Conservation (phyloP, 2,329 filamentous ascomycete genomes). For the Colletotrichum eremochloae region DNA sequence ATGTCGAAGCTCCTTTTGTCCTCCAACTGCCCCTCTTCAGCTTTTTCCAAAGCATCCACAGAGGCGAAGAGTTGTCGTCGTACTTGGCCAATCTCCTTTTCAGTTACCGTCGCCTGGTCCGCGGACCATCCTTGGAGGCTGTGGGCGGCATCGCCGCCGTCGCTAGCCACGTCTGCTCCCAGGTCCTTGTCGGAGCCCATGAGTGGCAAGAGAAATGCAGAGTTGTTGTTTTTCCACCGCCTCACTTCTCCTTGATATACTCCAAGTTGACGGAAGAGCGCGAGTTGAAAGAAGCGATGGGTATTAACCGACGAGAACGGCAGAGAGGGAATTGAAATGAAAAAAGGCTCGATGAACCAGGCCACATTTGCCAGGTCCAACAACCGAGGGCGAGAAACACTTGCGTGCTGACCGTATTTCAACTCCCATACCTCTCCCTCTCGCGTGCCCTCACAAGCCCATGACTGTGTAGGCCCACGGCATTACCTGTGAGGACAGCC, state of each 20-base stretch:
- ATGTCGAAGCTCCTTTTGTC: conserved; percentile 38
- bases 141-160: conserved; percentile 12
- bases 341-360: neutral
- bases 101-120: conserved; percentile 24
- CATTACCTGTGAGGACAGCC: neutral
- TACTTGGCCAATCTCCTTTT: conserved; percentile 20
- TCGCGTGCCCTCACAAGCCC: neutral
- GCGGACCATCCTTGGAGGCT: conserved; percentile 30
- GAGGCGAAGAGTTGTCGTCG: neutral
- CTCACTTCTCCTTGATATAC: neutral
- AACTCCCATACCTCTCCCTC: neutral
- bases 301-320: neutral
- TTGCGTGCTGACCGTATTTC: conserved; percentile 1
- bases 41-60: conserved; percentile 19
- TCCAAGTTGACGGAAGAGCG: neutral
- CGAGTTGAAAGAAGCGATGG: neutral
- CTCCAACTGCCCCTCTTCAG: conserved; percentile 17
- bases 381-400: conserved; percentile 8
- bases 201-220: neutral
- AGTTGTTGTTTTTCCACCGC: neutral
- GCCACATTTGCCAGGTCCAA: neutral
- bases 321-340: neutral
- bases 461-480: neutral
- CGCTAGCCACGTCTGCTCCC: conserved; percentile 19
- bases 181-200: conserved; percentile 33